Percentiles rank a stretch among this genome's conserved stretches.
Evolutionary conservation across 371 early-diverging fungal species (phyloP).

Genomic region (Apophysomyces sp.): DNA sequence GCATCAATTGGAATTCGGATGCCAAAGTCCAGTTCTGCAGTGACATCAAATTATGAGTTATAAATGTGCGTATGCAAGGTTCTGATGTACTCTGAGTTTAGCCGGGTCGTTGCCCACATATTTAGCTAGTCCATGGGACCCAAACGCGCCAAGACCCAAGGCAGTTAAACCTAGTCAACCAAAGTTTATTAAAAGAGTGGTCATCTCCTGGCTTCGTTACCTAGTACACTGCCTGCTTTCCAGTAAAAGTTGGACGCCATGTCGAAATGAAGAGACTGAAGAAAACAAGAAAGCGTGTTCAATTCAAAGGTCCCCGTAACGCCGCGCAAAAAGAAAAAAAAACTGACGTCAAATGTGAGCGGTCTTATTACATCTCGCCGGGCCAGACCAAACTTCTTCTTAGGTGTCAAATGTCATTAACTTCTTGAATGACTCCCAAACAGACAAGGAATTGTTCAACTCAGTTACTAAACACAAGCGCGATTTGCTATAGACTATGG

Average conservation of each 20-base stretch:
- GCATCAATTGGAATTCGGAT: slow-evolving; percentile 68
- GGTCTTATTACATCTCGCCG: no score
- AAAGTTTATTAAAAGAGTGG: neutral
- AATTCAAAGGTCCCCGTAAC: neutral
- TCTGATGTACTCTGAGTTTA: slow-evolving; percentile 42
- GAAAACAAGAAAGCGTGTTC: neutral
- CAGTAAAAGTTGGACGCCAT: slow-evolving; percentile 54
- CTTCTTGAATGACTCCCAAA: no score
- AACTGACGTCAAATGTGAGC: neutral
- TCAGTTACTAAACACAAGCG: no score
- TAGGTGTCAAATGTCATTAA: no score
- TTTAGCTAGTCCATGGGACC: slow-evolving; percentile 74
- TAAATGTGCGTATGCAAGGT: neutral
- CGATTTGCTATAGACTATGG: no score
- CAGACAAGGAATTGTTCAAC: no score
- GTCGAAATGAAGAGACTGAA: neutral
- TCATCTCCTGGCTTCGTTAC: slow-evolving; percentile 17
- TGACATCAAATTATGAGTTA: neutral
- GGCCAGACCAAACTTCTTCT: no score
- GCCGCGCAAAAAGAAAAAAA: neutral
- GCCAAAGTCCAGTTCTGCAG: slow-evolving; percentile 69
- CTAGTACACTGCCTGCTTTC: slow-evolving; percentile 52
- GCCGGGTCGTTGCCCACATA: slow-evolving; percentile 57
- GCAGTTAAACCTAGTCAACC: slow-evolving; percentile 63
- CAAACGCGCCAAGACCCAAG: slow-evolving; percentile 73